A percentile compares a stretch with the other conserved stretches of the same genome.
phyloP scores from a whole-genome alignment of 805 yeast genomes.

The Starmerella stigmatis region DNA sequence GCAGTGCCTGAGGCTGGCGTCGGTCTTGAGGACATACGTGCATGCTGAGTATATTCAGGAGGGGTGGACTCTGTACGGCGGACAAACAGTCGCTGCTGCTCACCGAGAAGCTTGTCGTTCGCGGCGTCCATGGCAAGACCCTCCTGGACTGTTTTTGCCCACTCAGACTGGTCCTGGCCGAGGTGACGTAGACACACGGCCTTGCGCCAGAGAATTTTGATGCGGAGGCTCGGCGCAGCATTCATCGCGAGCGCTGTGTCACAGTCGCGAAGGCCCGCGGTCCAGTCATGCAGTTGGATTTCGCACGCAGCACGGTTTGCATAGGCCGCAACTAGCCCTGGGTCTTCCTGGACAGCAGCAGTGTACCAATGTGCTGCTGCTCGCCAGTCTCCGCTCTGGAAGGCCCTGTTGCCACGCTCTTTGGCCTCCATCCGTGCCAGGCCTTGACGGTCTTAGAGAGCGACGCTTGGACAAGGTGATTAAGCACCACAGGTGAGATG shows the following conservation, averaged over 20 bases:
- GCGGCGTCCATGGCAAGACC: conserved; percentile 22
- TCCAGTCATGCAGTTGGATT: conserved; percentile 18
- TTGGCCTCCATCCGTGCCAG: conserved; percentile 19
- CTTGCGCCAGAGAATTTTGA: conserved; percentile 20
- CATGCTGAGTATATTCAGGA: background rate
- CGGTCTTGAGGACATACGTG: no score
- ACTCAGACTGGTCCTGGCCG: conserved; percentile 10
- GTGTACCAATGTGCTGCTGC: conserved; percentile 18
- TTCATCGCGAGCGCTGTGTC: conserved; percentile 12
- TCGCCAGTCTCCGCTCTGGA: conserved; percentile 10
- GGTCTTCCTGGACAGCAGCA: conserved; percentile 18
- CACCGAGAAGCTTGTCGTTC: conserved; percentile 17
- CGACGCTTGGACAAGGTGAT: no score
- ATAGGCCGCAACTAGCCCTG: conserved; percentile 17
- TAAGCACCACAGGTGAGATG: no score
- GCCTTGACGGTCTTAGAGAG: no score
- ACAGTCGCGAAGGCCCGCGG: conserved; percentile 19
- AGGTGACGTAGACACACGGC: conserved; percentile 19
- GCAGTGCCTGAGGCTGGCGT: no score
- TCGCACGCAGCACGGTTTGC: conserved; percentile 25
- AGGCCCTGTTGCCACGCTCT: conserved; percentile 16
- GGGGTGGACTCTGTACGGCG: conserved; percentile 12
- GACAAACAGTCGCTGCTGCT: conserved; percentile 14
- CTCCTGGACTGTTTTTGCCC: conserved; percentile 11
- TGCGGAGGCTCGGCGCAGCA: conserved; percentile 7